Conservation (phyloP, 108 stramenopile species). For the Seminavis robusta region DNA sequence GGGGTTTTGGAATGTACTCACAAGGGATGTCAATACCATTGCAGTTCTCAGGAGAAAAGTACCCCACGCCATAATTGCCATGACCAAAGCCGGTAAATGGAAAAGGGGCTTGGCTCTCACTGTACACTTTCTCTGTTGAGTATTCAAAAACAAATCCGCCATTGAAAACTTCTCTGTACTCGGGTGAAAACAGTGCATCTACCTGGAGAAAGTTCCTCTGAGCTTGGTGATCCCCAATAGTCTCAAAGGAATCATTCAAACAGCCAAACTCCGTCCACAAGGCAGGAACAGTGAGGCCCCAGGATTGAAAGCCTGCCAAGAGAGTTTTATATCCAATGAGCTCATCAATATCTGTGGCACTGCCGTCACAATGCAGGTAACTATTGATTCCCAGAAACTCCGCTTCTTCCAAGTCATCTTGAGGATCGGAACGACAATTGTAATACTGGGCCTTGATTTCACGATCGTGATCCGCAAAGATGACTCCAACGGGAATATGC, state of each 20-base stretch:
- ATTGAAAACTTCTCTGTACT: slow-evolving; percentile 22
- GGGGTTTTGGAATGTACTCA: slow-evolving; percentile 16
- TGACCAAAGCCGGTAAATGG: slow-evolving; percentile 21
- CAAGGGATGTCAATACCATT: slow-evolving; percentile 13
- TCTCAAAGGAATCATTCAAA: slow-evolving; percentile 21
- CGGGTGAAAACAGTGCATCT: slow-evolving; percentile 12
- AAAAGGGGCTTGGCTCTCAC: slow-evolving; percentile 8
- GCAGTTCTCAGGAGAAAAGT: slow-evolving; percentile 25
- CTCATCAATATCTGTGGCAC: slow-evolving; percentile 8
- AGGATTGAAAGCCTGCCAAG: slow-evolving; percentile 1
- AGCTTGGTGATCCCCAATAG: slow-evolving; percentile 31
- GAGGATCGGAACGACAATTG: slow-evolving; percentile 29
- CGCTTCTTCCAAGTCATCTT: slow-evolving; percentile 26
- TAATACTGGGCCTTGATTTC: slow-evolving; percentile 19
- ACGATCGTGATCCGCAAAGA: slow-evolving; percentile 16
- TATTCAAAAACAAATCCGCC: slow-evolving; percentile 49
- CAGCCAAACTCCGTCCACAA: slow-evolving; percentile 51
- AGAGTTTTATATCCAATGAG: slow-evolving; percentile 11
- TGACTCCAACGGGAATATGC: slow-evolving; percentile 33
- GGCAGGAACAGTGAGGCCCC: slow-evolving; percentile 23
- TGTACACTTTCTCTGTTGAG: slow-evolving; percentile 27
- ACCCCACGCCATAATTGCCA: slow-evolving; percentile 30
- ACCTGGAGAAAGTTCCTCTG: slow-evolving; percentile 32
- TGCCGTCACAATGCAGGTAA: slow-evolving; percentile 31
- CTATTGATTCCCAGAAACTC: slow-evolving; percentile 47